Evolutionary conservation across 2,329 filamentous ascomycete species (phyloP), one percentile per base, ranked within the genome.

Genomic region (Venturia aucupariae): DNA sequence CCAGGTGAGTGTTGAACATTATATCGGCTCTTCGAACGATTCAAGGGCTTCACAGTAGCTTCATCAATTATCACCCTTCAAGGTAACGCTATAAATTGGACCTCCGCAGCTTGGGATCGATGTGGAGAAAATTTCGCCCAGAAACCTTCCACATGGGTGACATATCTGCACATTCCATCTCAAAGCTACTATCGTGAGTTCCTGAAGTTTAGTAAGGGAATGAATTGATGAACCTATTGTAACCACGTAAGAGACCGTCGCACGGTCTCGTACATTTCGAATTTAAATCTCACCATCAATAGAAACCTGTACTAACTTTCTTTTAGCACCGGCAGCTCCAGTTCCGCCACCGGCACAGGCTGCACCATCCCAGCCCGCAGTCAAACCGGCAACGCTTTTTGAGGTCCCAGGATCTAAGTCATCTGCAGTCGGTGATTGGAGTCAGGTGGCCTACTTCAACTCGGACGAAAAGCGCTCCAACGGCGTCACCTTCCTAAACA

Each of bases 401-500:
- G 11, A 41, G 24, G 17, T 42, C 22, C 30, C 41, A 38, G 24
- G 15, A 17, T 48, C 17, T 6, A 57, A 39, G 15, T 7, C 24
- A 38, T 19, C 35, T 30, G 61, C 46, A 48, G 67, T 67, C 42
- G 71, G 73, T 55, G 66, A 69, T 24, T 83, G 79, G 75, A 71
- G 69, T 57, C 76, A 80, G 44, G 75, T 79, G 62, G 77, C 77
- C 32, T 82, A 80, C 69, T 84, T 83, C 68, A 72, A 78, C 62
- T 75, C 81, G 8, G 70, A 70, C 62, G 68, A 69, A 27, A 70
- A 71, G 27, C 76, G 74, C 64, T 75, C 79, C 24, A 77, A 83
- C 27, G 83, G 83, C 17, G 71, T 87, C 30, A 79, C 80, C 38
- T 87, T 86, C 74, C 73, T 86, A 42, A 85, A 84, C 68, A 82